phyloP scores from a whole-genome alignment of 148 eudicot species.

The Camellia lanceoleosa region DNA sequence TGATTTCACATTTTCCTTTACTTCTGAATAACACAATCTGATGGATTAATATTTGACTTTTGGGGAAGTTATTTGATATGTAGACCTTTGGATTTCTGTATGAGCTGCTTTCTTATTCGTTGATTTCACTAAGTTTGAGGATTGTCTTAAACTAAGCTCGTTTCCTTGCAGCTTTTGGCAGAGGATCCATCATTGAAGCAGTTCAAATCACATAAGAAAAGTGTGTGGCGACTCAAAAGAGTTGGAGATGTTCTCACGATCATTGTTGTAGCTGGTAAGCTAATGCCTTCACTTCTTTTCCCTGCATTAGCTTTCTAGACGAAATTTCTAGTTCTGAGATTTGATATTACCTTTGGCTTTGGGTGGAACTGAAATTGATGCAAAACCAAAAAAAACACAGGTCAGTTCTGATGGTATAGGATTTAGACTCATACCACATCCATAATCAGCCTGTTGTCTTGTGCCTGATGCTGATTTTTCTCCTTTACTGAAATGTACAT shows the following conservation, averaged over 20 bases:
- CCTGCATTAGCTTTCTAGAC: background rate
- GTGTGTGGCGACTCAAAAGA: slow-evolving; percentile 57
- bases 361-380: background rate
- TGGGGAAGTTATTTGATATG: background rate
- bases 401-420: background rate
- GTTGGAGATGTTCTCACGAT: slow-evolving; percentile 76
- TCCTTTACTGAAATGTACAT: background rate
- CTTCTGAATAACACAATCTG: background rate
- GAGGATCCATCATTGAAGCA: slow-evolving; percentile 67
- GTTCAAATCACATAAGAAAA: slow-evolving; percentile 72
- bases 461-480: background rate
- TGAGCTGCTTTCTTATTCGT: background rate
- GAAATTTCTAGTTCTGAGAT: background rate
- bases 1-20: background rate
- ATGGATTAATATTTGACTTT: slow-evolving; percentile 1
- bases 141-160: slow-evolving; percentile 10
- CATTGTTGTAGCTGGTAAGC: slow-evolving; percentile 78
- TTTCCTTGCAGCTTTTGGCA: slow-evolving; percentile 70
- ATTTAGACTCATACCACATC: background rate
- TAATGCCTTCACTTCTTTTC: slow-evolving; percentile 14
- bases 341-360: background rate
- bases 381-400: background rate
- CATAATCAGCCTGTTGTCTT: background rate
- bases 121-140: slow-evolving; percentile 6
- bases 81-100: background rate